Base-by-base conservation (phyloP, 106 monocot genomes). In the Gastrodia elata region DNA sequence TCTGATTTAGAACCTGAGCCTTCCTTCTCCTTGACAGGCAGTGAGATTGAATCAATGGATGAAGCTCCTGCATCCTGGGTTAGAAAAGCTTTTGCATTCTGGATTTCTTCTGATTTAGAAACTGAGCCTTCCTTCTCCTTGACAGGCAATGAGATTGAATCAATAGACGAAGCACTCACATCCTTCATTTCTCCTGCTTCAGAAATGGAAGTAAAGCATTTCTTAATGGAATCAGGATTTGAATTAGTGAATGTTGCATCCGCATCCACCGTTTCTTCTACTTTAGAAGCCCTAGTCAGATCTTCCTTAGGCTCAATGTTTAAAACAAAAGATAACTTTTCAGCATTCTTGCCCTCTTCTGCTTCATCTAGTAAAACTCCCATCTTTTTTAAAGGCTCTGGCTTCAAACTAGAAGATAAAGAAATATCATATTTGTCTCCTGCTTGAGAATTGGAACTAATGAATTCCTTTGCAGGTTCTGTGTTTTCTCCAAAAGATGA, bases 51-150 rank as follows among this genome's bases (percentile, higher is more conserved):
- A 38, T 16, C 36, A 37, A 37, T 10, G 14, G 37, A 67, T 18
- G 67, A 9, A 67, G 16, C 33, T 14, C n/a, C 35, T 37, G 52
- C 39, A 25, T 10, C 35, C 40, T 69, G 13, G 26, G 25, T 69
- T 69, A 41, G 8, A 22, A 35, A 41, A 41, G 69, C 40, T 40
- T 40, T 40, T 25, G 40, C 39, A 69, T 39, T 16, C 3, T 26
- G 40, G 69, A 24, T 69, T 3, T 69, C 40, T 39, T 69, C 67
- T 67, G 33, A 16, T 20, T 67, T 67, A 20, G 67, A 67, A 37
- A 9, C 67, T 37, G 16, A 37, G 15, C 36, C 36, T 5, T 0
- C 5, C 5, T 67, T 37, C 67, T 35, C 67, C 15, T 67, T 35
- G n/a, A 67, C 27, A 11, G 67, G 67, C 67, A 36, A 15, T 16